Evolutionary conservation across 139 green algal species (phyloP).

Genomic region (Chlamydomonas sphaeroides): DNA sequence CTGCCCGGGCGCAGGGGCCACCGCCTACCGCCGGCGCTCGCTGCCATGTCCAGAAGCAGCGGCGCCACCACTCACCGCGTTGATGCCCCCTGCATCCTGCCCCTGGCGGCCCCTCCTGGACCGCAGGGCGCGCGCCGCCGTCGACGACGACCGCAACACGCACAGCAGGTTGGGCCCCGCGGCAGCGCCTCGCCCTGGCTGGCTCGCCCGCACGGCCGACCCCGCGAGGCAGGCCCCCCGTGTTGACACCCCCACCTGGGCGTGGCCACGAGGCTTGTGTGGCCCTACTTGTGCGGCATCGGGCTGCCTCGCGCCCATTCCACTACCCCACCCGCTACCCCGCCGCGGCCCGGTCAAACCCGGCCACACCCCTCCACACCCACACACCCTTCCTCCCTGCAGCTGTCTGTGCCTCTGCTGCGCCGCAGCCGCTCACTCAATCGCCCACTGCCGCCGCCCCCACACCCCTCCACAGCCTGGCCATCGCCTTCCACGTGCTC

Average conservation of each 20-base stretch:
- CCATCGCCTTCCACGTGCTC: not conserved
- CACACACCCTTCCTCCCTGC: no score
- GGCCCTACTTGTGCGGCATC: not conserved
- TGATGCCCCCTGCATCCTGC: no score
- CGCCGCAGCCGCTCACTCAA: not conserved
- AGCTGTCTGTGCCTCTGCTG: not conserved
- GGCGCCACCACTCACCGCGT: not conserved
- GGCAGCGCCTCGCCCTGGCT: not conserved
- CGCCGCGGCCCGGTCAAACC: no score
- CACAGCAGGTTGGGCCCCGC: not conserved
- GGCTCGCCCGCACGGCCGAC: no score
- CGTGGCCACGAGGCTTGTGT: not conserved
- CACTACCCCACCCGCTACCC: no score
- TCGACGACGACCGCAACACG: slow-evolving; percentile 10
- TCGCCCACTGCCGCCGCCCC: no score
- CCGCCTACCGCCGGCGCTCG: not conserved
- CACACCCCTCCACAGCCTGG: not conserved
- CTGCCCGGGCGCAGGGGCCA: no score
- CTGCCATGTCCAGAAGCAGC: not conserved
- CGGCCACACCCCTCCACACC: no score
- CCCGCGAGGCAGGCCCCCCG: no score
- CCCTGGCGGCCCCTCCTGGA: no score
- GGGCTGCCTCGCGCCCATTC: no score
- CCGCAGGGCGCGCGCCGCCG: not conserved
- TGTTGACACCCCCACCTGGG: no score